Evolutionary conservation across 108 stramenopile genomes (phyloP).

Genomic region (Discostella stelligeroides): DNA sequence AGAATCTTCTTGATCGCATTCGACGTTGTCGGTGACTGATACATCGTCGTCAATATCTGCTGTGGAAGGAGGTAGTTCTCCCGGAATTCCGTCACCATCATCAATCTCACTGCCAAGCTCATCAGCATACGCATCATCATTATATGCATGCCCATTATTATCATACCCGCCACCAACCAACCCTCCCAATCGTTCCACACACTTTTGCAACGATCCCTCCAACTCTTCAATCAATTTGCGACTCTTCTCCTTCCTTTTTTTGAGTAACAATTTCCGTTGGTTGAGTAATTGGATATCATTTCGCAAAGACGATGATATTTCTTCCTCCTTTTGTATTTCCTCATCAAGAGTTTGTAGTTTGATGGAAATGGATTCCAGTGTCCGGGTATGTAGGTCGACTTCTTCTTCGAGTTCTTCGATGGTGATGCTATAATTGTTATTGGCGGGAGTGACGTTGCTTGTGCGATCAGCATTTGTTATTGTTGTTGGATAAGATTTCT

Average conservation of each 20-base stretch:
- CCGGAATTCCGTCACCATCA: neutral
- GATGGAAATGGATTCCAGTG: conserved; percentile 34
- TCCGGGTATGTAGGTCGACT: conserved; percentile 34
- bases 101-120: neutral
- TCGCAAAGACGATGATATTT: conserved; percentile 3
- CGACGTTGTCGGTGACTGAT: conserved; percentile 15
- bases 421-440: neutral
- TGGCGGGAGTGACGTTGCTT: neutral
- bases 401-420: conserved; percentile 47
- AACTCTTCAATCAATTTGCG: conserved; percentile 25
- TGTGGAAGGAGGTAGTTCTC: neutral
- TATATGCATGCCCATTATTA: neutral
- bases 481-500: neutral
- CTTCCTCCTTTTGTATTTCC: conserved; percentile 25
- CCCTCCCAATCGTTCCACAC: conserved; percentile 26
- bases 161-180: neutral
- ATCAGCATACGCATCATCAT: neutral
- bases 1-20: neutral
- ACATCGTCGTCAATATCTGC: conserved; percentile 2
- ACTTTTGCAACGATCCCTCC: conserved; percentile 35
- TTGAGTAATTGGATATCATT: conserved; percentile 20
- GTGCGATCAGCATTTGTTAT: conserved; percentile 2
- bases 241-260: conserved; percentile 31
- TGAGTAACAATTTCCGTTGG: conserved; percentile 16
- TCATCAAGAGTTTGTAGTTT: conserved; percentile 20